Evolutionary conservation across 768 basidiomycete species (phyloP).

Genomic region (Strobilomyces dryophilus): DNA sequence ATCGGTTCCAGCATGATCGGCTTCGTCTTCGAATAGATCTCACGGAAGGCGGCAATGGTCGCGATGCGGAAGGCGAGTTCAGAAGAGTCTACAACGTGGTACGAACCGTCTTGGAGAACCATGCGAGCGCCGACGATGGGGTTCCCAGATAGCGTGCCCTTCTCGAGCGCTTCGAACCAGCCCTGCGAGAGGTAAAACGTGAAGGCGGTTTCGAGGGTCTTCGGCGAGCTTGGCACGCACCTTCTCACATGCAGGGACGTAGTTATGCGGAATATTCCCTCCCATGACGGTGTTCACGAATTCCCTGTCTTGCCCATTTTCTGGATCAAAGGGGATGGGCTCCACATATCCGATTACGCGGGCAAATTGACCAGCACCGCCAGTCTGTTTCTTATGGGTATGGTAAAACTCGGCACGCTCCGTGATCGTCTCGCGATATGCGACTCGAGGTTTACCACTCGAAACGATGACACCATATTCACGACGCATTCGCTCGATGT

Average conservation of each 20-base stretch:
- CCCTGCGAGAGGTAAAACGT: slow-evolving; percentile 48
- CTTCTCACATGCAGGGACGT: slow-evolving; percentile 94
- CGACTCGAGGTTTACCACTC: slow-evolving; percentile 94
- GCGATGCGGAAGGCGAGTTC: slow-evolving; percentile 93
- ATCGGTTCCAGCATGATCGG: slow-evolving; percentile 94
- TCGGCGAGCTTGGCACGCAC: slow-evolving; percentile 36
- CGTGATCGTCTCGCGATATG: slow-evolving; percentile 93
- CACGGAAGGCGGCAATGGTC: slow-evolving; percentile 88
- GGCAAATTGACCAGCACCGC: slow-evolving; percentile 95
- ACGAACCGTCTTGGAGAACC: slow-evolving; percentile 87
- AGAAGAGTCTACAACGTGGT: slow-evolving; percentile 93
- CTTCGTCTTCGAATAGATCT: slow-evolving; percentile 71
- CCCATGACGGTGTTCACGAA: slow-evolving; percentile 91
- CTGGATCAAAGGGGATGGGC: slow-evolving; percentile 71
- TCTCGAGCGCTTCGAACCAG: slow-evolving; percentile 91
- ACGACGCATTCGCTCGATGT: slow-evolving; percentile 97
- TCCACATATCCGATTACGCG: slow-evolving; percentile 89
- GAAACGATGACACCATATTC: slow-evolving; percentile 93
- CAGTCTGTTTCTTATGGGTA: slow-evolving; percentile 97
- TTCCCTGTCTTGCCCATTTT: slow-evolving; percentile 76
- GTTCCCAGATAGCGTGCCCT: slow-evolving; percentile 87
- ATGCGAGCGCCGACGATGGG: slow-evolving; percentile 81
- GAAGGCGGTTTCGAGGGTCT: not conserved
- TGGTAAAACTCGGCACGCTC: slow-evolving; percentile 78
- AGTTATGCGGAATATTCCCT: slow-evolving; percentile 86